Evolutionary conservation across 2,329 filamentous ascomycete genomes (phyloP).

Genomic region (Colletotrichum lini): DNA sequence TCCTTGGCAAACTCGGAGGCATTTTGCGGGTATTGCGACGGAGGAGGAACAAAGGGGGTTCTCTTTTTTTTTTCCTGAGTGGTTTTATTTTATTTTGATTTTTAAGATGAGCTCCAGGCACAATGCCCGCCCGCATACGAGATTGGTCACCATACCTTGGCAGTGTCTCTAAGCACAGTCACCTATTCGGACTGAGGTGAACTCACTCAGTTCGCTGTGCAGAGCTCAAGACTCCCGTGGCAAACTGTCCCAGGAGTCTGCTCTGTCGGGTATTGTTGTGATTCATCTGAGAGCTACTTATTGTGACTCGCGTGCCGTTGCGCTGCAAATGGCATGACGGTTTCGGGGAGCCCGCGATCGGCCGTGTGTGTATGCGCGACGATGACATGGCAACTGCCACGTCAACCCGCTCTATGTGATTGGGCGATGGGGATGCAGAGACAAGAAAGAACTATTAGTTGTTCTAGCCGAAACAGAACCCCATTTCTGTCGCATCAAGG

Average conservation of each 20-base stretch:
- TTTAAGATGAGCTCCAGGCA: constrained; percentile 31
- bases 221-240: neutral
- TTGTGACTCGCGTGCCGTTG: neutral
- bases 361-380: neutral
- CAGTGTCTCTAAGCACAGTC: neutral
- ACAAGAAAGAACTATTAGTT: constrained; percentile 16
- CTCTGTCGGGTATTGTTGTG: neutral
- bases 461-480: constrained; percentile 40
- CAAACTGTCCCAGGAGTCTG: neutral
- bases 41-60: neutral
- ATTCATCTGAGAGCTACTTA: neutral
- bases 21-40: constrained; percentile 13
- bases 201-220: neutral
- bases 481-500: constrained; percentile 22
- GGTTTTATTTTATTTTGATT: too few species aligned
- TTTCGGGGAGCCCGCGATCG: neutral
- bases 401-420: constrained; percentile 2
- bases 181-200: neutral
- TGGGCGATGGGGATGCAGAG: constrained; percentile 12
- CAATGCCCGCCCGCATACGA: constrained; percentile 32
- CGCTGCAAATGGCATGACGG: constrained; percentile 5
- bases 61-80: too few species aligned
- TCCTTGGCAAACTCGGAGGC: constrained; percentile 6
- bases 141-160: constrained; percentile 27
- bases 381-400: constrained; percentile 19